These are phyloP conservation scores for Cladosporium sp. DNA, from an alignment of 2,329 filamentous ascomycete genomes.

Conservation along the genomic window DNA sequence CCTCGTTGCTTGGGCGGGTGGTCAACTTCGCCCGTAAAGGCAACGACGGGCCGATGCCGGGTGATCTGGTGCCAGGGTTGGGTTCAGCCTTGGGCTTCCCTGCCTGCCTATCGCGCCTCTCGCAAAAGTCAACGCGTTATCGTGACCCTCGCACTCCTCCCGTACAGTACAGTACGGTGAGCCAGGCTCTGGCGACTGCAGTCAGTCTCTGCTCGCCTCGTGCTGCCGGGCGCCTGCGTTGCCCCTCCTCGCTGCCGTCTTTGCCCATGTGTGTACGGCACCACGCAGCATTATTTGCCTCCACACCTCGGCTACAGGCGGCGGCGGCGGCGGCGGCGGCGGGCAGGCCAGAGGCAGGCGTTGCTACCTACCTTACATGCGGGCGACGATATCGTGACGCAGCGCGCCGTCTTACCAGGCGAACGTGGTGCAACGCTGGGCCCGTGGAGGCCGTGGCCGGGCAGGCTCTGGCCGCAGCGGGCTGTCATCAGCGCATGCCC, in stretches of 20 bases:
- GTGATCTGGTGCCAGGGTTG: not conserved
- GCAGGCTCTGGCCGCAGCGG: not conserved
- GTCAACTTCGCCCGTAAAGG: not conserved
- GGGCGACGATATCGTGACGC: constrained; percentile 6
- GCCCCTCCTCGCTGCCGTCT: not conserved
- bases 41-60: too few relatives aligned
- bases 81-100: not conserved
- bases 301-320: constrained; percentile 6
- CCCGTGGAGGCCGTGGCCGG: constrained; percentile 2
- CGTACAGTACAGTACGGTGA: too few relatives aligned
- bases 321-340: not conserved
- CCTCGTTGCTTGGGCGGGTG: not conserved
- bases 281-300: not conserved
- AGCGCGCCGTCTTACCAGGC: not conserved
- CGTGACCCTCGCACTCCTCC: too few relatives aligned
- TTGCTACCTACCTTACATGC: not conserved
- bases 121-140: not conserved
- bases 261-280: not conserved
- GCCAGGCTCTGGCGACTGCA: not conserved
- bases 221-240: not conserved
- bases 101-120: not conserved
- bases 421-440: constrained; percentile 4
- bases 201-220: not conserved
- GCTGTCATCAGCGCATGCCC: constrained; percentile 2
- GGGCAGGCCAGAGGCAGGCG: not conserved